These are phyloP conservation scores for Cercospora sesami DNA, from an alignment of 2,329 filamentous ascomycete genomes.

Conservation along the genomic window DNA sequence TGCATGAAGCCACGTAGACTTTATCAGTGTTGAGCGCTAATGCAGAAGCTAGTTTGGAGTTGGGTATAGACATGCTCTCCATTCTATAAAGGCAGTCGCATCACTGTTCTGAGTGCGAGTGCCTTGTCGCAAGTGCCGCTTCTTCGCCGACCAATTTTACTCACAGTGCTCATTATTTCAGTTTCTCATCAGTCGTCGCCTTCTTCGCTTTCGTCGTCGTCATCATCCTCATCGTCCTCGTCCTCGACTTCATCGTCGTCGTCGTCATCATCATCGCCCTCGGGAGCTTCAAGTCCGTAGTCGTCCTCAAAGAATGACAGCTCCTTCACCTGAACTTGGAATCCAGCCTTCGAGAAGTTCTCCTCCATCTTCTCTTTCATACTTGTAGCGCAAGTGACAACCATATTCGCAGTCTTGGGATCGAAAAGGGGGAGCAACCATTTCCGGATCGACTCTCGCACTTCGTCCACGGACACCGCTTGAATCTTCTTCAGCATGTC, in stretches of 20 bases:
- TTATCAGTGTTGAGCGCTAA: neutral
- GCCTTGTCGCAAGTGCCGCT: neutral
- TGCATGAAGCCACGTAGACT: neutral
- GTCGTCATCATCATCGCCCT: slow-evolving; percentile 60
- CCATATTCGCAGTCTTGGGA: slow-evolving; percentile 76
- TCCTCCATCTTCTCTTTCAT: slow-evolving; percentile 79
- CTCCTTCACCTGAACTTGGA: slow-evolving; percentile 71
- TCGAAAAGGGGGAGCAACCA: slow-evolving; percentile 78
- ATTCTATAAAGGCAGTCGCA: neutral
- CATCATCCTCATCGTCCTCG: slow-evolving; percentile 45
- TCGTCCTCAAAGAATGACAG: slow-evolving; percentile 83
- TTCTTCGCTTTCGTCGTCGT: slow-evolving; percentile 49
- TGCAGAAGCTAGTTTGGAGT: neutral
- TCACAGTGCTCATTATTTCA: neutral
- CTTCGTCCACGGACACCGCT: slow-evolving; percentile 72
- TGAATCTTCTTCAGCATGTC: slow-evolving; percentile 75
- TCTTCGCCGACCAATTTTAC: neutral
- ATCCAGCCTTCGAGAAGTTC: slow-evolving; percentile 73
- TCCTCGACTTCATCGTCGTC: slow-evolving; percentile 61
- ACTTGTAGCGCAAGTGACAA: slow-evolving; percentile 82
- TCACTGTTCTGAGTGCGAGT: neutral
- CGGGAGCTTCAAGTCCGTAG: slow-evolving; percentile 72
- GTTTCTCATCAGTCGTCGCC: neutral
- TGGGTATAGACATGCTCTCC: neutral
- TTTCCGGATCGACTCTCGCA: slow-evolving; percentile 70